Evolutionary conservation across 2,329 filamentous ascomycete genomes (phyloP).

Genomic region (Paraconiothyrium sp.): DNA sequence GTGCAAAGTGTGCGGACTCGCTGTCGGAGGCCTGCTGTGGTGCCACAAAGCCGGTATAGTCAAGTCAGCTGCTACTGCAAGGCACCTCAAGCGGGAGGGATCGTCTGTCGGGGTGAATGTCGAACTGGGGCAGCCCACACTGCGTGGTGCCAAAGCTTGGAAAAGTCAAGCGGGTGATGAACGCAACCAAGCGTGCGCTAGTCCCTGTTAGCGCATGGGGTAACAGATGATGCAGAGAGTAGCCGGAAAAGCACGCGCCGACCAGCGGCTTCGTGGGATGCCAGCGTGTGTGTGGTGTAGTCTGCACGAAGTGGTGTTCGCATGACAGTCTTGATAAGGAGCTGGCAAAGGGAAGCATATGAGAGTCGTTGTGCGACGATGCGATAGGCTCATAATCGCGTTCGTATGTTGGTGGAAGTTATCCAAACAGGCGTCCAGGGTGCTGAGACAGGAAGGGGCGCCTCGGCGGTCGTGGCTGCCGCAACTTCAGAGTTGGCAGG

Average conservation of each 20-base stretch:
- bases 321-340: background rate
- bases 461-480: constrained; percentile 11
- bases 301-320: background rate
- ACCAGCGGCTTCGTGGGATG: background rate
- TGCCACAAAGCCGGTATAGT: constrained; percentile 17
- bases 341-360: background rate
- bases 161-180: constrained; percentile 19
- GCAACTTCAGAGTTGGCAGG: constrained; percentile 10
- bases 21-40: constrained; percentile 20
- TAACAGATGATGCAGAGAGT: constrained; percentile 11
- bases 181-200: constrained; percentile 12
- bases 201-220: constrained; percentile 28
- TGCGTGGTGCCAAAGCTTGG: constrained; percentile 12
- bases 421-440: constrained; percentile 8
- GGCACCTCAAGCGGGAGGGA: constrained; percentile 18
- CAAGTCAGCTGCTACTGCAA: constrained; percentile 26
- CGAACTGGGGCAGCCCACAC: background rate
- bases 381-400: background rate
- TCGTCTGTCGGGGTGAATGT: constrained; percentile 11
- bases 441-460: constrained; percentile 13
- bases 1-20: constrained; percentile 17
- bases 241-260: constrained; percentile 6
- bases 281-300: background rate
- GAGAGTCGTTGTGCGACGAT: background rate
- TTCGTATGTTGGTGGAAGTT: constrained; percentile 2